These are phyloP conservation scores for Aquilaria sinensis DNA, from an alignment of 345 rosid species.

Conservation along the genomic window DNA sequence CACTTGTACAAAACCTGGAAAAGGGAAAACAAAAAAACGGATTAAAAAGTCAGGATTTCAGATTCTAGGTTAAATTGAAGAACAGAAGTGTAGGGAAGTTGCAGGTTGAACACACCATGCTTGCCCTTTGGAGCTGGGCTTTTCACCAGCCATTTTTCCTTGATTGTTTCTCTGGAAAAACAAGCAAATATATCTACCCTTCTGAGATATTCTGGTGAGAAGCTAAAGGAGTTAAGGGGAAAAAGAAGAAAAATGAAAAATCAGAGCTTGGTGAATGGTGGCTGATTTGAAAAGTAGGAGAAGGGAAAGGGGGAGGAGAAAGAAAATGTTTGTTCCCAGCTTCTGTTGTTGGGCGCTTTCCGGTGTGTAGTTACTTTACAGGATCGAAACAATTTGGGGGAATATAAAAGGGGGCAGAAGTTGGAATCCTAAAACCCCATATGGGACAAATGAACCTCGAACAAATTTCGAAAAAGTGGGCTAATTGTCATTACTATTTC, in stretches of 20 bases:
- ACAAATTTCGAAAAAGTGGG: constrained; percentile 40
- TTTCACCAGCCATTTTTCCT: constrained; percentile 56
- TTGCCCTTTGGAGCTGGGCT: constrained; percentile 69
- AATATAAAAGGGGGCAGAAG: constrained; percentile 11
- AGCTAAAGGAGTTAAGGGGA: constrained; percentile 18
- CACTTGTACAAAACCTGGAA: constrained; percentile 88
- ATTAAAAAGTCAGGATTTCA: not conserved
- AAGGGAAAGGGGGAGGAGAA: no score
- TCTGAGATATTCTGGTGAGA: not conserved
- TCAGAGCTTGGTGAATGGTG: not conserved
- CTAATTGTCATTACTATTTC: constrained; percentile 10
- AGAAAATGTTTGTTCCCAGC: no score
- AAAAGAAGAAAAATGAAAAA: not conserved
- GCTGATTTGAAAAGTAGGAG: not conserved
- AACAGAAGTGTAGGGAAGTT: not conserved
- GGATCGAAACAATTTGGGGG: not conserved
- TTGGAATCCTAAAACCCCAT: constrained; percentile 36
- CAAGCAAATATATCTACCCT: not conserved
- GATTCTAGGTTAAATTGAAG: not conserved
- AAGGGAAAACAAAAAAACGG: constrained; percentile 9
- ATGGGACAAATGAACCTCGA: constrained; percentile 35
- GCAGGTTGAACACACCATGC: constrained; percentile 58
- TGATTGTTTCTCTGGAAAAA: not conserved
- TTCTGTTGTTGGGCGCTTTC: not conserved
- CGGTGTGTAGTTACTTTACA: not conserved